Percentiles rank a stretch among this genome's conserved stretches.
Conservation (phyloP, 2,329 filamentous ascomycete species). For the Cadophora sp. region DNA sequence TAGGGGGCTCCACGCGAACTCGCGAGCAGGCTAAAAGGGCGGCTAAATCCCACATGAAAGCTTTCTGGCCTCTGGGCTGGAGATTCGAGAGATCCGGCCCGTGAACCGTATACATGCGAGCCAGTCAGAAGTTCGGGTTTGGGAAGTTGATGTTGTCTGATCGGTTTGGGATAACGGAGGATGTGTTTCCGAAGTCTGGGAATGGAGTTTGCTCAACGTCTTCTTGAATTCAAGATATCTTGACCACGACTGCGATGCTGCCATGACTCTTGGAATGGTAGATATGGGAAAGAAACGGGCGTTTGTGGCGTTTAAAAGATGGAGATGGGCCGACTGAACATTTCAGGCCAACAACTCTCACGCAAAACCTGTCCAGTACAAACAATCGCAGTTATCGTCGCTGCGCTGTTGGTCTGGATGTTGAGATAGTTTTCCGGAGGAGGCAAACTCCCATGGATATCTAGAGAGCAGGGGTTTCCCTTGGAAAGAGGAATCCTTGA, state of each 20-base stretch:
- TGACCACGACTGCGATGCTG: background rate
- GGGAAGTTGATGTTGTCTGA: background rate
- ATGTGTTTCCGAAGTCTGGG: background rate
- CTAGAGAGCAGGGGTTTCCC: background rate
- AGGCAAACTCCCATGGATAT: no score
- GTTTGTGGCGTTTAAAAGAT: background rate
- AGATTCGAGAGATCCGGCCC: background rate
- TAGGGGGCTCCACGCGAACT: background rate
- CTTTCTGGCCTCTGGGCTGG: background rate
- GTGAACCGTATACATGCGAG: constrained; percentile 9
- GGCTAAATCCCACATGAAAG: constrained; percentile 6
- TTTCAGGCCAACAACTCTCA: no score
- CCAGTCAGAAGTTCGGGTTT: background rate
- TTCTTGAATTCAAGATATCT: background rate
- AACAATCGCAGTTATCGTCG: background rate
- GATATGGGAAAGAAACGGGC: background rate
- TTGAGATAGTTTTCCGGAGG: background rate
- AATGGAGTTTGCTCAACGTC: background rate
- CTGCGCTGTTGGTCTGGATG: background rate
- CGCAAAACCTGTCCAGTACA: background rate
- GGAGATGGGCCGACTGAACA: background rate
- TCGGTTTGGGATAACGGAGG: background rate
- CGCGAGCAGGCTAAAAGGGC: background rate
- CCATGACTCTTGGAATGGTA: background rate
- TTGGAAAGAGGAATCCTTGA: background rate